These are phyloP conservation scores for Ramaria sp. DNA, from an alignment of 768 basidiomycete species.

Conservation along the genomic window DNA sequence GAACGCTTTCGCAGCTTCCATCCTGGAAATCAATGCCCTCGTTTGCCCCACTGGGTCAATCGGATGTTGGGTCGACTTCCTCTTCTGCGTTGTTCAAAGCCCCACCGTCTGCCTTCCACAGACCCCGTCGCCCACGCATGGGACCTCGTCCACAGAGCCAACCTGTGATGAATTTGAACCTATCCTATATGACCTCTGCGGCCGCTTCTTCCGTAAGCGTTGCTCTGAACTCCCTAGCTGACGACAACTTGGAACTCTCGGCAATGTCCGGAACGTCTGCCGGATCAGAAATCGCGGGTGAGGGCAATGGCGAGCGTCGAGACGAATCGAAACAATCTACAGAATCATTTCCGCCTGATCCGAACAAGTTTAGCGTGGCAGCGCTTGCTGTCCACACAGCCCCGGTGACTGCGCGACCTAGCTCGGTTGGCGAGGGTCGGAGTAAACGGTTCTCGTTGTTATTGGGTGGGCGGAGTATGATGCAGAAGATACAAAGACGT, in stretches of 20 bases:
- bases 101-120: slow-evolving; percentile 8
- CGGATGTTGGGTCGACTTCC: background rate
- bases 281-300: slow-evolving; percentile 14
- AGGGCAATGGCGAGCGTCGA: slow-evolving; percentile 52
- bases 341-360: slow-evolving; percentile 8
- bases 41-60: background rate
- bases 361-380: slow-evolving; percentile 65
- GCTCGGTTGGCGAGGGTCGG: slow-evolving; percentile 22
- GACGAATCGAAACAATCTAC: background rate
- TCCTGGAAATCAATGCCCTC: slow-evolving; percentile 12
- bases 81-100: slow-evolving; percentile 1
- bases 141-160: slow-evolving; percentile 19
- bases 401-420: slow-evolving; percentile 52
- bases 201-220: slow-evolving; percentile 20
- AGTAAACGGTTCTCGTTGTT: slow-evolving; percentile 51
- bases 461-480: slow-evolving; percentile 26
- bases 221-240: slow-evolving; percentile 3
- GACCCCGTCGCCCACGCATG: slow-evolving; percentile 4
- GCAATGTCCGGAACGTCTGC: background rate
- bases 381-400: slow-evolving; percentile 68
- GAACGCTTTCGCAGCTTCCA: slow-evolving; percentile 11
- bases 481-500: slow-evolving; percentile 4
- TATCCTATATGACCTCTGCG: slow-evolving; percentile 9
- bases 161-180: slow-evolving; percentile 9
- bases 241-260: slow-evolving; percentile 9